Conservation (phyloP, 2,329 filamentous ascomycete species). For the Pseudopyricularia javanii region DNA sequence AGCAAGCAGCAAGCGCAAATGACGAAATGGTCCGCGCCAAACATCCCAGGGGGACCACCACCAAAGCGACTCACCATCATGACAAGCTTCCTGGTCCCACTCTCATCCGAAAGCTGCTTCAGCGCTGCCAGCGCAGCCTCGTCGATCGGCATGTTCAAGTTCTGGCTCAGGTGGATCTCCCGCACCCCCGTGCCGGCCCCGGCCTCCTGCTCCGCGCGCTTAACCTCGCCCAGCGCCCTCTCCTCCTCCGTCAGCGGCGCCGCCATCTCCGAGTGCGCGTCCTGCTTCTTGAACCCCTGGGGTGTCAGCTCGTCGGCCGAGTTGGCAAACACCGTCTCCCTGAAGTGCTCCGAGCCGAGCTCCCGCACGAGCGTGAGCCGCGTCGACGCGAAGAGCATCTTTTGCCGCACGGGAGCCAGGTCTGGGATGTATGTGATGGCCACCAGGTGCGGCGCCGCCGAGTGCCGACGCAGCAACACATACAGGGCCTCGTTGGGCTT, state of each 20-base stretch:
- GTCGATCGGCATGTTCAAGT: slow-evolving; percentile 43
- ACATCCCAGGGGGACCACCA: no score
- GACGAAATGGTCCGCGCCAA: no score
- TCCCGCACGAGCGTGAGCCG: slow-evolving; percentile 64
- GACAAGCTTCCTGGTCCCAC: slow-evolving; percentile 38
- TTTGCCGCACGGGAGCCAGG: slow-evolving; percentile 65
- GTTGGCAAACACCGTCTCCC: slow-evolving; percentile 64
- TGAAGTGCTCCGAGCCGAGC: slow-evolving; percentile 66
- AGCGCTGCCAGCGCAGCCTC: slow-evolving; percentile 55
- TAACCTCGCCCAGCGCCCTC: slow-evolving; percentile 56
- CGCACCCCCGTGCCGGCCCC: slow-evolving; percentile 51
- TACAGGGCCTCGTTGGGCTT: slow-evolving; percentile 58
- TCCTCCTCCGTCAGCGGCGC: slow-evolving; percentile 75
- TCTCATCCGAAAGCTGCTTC: slow-evolving; percentile 39
- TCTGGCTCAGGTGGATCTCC: slow-evolving; percentile 47
- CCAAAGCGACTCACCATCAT: slow-evolving; percentile 44
- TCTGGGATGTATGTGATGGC: slow-evolving; percentile 73
- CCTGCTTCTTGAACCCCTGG: slow-evolving; percentile 60
- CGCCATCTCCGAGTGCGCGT: slow-evolving; percentile 49
- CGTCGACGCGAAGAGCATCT: slow-evolving; percentile 76
- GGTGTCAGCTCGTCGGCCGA: slow-evolving; percentile 55
- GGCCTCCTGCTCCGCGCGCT: slow-evolving; percentile 63
- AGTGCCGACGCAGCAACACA: slow-evolving; percentile 59
- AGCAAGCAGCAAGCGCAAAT: no score
- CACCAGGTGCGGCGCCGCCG: slow-evolving; percentile 43